phyloP scores from a whole-genome alignment of 257 asterid species.

The Catharanthus roseus region DNA sequence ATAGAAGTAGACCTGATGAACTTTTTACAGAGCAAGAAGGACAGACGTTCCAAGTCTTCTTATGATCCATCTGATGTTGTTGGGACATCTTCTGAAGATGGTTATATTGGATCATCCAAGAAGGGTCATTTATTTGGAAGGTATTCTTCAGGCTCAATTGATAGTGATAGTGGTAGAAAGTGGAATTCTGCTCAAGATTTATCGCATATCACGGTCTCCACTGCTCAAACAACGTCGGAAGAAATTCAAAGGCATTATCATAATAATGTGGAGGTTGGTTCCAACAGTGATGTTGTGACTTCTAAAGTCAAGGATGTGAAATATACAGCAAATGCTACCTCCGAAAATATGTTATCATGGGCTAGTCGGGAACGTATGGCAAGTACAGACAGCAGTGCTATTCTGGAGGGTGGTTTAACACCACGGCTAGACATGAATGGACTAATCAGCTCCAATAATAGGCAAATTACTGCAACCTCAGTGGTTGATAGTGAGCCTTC shows the following conservation, averaged over 20 bases:
- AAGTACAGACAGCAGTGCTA: conserved; percentile 34
- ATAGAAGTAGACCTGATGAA: conserved; percentile 97
- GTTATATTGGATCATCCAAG: conserved; percentile 60
- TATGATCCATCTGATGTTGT: conserved; percentile 80
- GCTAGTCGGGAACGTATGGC: conserved; percentile 24
- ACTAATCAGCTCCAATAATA: conserved; percentile 49
- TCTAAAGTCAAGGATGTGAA: conserved; percentile 46
- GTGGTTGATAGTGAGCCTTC: conserved; percentile 47
- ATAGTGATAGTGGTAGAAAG: conserved; percentile 84
- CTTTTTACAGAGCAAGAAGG: conserved; percentile 91
- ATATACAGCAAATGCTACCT: conserved; percentile 37
- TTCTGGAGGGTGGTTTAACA: conserved; percentile 40
- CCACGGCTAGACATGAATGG: conserved; percentile 58
- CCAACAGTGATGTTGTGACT: conserved; percentile 42
- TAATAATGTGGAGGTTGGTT: conserved; percentile 39
- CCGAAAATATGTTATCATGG: conserved; percentile 44
- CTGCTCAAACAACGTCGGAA: conserved; percentile 40
- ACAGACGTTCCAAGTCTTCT: conserved; percentile 79
- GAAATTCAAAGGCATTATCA: conserved; percentile 51
- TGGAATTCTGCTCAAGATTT: conserved; percentile 55
- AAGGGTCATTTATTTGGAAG: conserved; percentile 70
- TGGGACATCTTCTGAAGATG: conserved; percentile 95
- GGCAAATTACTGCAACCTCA: conserved; percentile 34
- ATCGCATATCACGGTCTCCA: conserved; percentile 25
- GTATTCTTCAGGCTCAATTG: conserved; percentile 89